phyloP scores from a whole-genome alignment of 2,329 filamentous ascomycete species.

The Ramularia endophylla region DNA sequence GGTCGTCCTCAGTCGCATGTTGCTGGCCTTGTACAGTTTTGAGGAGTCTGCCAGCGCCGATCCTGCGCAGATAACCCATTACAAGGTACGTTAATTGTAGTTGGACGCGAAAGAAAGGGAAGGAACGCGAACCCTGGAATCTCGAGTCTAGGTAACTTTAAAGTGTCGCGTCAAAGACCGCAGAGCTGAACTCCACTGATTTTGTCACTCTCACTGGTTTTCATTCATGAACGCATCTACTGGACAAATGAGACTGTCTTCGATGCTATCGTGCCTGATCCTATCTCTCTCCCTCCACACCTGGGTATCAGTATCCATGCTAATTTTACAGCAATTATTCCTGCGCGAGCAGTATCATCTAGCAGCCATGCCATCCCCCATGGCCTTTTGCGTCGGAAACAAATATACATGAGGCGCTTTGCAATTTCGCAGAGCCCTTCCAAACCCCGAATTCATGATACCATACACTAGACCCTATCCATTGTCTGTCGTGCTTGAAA shows the following conservation, averaged over 20 bases:
- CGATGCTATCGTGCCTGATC: neutral
- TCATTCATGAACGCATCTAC: too few species aligned
- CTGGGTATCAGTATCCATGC: neutral
- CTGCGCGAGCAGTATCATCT: constrained; percentile 9
- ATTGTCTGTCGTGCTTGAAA: too few species aligned
- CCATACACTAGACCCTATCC: too few species aligned
- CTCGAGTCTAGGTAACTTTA: too few species aligned
- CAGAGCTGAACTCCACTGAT: too few species aligned
- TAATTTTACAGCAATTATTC: constrained; percentile 1
- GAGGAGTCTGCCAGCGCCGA: neutral
- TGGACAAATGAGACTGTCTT: constrained; percentile 1
- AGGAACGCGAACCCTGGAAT: too few species aligned
- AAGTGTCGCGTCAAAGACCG: too few species aligned
- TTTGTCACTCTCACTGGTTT: too few species aligned
- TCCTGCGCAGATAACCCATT: neutral
- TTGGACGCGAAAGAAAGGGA: neutral
- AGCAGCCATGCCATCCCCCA: constrained; percentile 1
- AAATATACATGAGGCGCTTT: constrained; percentile 4
- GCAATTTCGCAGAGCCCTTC: neutral
- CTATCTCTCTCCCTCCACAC: neutral
- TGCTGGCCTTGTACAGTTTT: neutral
- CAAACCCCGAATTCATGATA: too few species aligned
- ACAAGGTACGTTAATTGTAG: too few species aligned
- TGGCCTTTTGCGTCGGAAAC: constrained; percentile 1
- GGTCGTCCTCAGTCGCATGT: constrained; percentile 2